phyloP scores from a whole-genome alignment of 345 rosid species.

The Laguncularia racemosa region DNA sequence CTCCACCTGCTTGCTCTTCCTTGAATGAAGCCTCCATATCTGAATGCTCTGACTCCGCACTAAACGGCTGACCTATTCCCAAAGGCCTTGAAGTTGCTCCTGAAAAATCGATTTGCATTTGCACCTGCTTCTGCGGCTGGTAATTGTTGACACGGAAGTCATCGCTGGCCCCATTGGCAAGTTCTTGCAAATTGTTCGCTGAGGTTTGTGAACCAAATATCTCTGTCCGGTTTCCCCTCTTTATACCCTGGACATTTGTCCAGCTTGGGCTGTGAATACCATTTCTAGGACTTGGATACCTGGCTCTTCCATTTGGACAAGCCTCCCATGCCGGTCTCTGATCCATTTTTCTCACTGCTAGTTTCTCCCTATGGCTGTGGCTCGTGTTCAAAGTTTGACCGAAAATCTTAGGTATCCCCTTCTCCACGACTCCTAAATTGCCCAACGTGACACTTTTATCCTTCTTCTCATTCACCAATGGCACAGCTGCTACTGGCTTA shows the following conservation, averaged over 20 bases:
- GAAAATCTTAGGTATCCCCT: constrained; percentile 53
- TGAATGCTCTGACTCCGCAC: constrained; percentile 54
- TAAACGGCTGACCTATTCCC: constrained; percentile 29
- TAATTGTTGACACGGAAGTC: constrained; percentile 35
- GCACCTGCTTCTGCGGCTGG: constrained; percentile 49
- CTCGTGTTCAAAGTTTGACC: constrained; percentile 63
- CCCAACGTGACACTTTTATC: constrained; percentile 34
- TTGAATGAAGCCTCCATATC: constrained; percentile 72
- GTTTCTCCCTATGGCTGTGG: constrained; percentile 70
- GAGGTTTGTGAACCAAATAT: constrained; percentile 32
- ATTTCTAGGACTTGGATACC: constrained; percentile 35
- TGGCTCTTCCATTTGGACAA: constrained; percentile 36
- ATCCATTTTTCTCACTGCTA: constrained; percentile 78
- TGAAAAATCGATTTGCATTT: constrained; percentile 68
- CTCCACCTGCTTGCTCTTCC: constrained; percentile 34
- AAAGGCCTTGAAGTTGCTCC: constrained; percentile 59
- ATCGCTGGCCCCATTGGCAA: constrained; percentile 37
- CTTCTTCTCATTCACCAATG: constrained; percentile 27
- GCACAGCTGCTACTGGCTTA: constrained; percentile 26
- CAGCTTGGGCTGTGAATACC: constrained; percentile 45
- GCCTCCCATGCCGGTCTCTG: constrained; percentile 53
- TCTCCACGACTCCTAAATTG: constrained; percentile 37
- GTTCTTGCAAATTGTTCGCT: constrained; percentile 35
- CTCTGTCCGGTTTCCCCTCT: constrained; percentile 35
- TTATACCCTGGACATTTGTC: constrained; percentile 41